Base-by-base conservation (phyloP, 768 basidiomycete species). In the Naganishia onofrii region DNA sequence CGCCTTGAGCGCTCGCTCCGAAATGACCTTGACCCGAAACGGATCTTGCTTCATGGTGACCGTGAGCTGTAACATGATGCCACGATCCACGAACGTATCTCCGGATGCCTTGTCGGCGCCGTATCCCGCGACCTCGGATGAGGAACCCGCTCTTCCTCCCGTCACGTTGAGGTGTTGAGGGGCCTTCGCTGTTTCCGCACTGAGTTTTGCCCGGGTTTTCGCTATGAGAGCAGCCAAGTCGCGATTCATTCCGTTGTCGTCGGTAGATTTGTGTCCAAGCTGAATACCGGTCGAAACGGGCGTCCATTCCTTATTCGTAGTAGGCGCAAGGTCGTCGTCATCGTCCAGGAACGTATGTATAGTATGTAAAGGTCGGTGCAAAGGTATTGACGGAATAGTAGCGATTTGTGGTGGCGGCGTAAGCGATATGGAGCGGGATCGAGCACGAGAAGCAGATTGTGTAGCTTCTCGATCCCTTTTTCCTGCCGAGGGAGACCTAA, bases 31-130 rank as follows among this genome's bases (percentile, higher is more conserved):
- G 38, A 42, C 60, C 42, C 60, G 46, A 23, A 63, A 21, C 38
- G 60, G 60, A 63, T 63, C 60, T 63, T 63, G 60, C 19, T 42
- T 36, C 60, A 63, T 63, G 21, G 60, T 63, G 10, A 63, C 26
- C 7, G 60, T 63, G 8, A 63, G 38, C 38, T 63, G 60, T 7
- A 63, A 26, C 60, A 63, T 63, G 8, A 63, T 42, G 3, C 60
- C 60, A 13, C 60, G 60, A 26, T 63, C 38, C 23, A 44, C 28
- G 26, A 63, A 63, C 21, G 48, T n/a, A 46, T 63, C 36, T 26
- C 38, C 60, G 3, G 15, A 1, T 2, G 2, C 42, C 23, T 46
- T 42, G 23, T 58, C 57, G 23, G 48, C 23, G 12, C 34, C 31
- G 15, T 36, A 26, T 10, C 42, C 60, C 60, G 23, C 21, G 26